These are phyloP conservation scores for Pezicula neosporulosa DNA, from an alignment of 2,329 filamentous ascomycete genomes.

Conservation along the genomic window DNA sequence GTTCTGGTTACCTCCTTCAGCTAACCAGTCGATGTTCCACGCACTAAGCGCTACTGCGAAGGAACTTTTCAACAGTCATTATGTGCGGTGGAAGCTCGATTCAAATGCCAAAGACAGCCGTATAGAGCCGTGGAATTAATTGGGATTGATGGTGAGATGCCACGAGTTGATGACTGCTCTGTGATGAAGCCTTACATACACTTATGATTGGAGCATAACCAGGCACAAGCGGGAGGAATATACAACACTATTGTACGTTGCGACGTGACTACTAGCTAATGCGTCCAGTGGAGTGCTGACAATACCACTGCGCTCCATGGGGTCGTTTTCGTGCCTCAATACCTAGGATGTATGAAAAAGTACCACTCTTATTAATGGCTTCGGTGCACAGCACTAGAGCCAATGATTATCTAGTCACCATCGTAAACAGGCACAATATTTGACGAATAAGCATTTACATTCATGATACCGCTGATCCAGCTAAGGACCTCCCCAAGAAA, in stretches of 20 bases:
- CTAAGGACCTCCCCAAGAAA: neutral
- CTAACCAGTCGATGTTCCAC: neutral
- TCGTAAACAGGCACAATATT: neutral
- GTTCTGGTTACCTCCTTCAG: neutral
- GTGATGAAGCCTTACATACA: neutral
- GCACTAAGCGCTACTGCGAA: neutral
- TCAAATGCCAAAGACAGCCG: conserved; percentile 23
- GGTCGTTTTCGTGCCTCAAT: neutral
- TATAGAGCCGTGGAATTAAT: neutral
- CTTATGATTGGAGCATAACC: neutral
- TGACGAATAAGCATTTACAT: neutral
- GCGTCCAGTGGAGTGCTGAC: neutral
- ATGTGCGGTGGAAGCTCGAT: conserved; percentile 37
- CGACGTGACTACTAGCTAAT: neutral
- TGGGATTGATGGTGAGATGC: neutral
- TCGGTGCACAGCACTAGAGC: conserved; percentile 1
- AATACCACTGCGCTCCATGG: neutral
- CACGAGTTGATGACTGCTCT: neutral
- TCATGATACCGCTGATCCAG: neutral
- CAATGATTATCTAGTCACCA: neutral
- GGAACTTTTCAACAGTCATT: neutral
- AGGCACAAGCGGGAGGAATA: neutral
- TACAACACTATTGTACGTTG: neutral
- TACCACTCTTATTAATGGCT: neutral
- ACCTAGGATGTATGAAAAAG: neutral